These are phyloP conservation scores for Meyerozyma sp. DNA, from an alignment of 1,139 yeast species.

Conservation along the genomic window DNA sequence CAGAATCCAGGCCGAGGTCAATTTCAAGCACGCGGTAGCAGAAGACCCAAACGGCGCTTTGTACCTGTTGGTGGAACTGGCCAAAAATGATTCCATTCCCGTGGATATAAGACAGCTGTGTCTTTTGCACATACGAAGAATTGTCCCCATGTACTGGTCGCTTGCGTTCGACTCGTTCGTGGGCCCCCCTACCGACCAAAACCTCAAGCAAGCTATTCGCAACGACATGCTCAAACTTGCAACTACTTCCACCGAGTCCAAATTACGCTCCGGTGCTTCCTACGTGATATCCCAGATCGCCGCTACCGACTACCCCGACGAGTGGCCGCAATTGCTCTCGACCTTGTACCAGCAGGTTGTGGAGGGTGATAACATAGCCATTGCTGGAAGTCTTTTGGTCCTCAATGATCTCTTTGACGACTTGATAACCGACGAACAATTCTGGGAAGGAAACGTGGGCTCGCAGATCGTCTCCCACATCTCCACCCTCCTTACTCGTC, in stretches of 20 bases:
- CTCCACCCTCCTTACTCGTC: constrained; percentile 30
- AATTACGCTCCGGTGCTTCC: constrained; percentile 62
- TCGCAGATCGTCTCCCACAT: constrained; percentile 45
- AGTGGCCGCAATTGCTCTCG: constrained; percentile 76
- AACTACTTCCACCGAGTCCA: constrained; percentile 48
- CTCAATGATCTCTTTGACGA: constrained; percentile 82
- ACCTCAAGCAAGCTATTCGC: constrained; percentile 48
- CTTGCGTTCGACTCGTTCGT: constrained; percentile 73
- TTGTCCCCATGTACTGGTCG: constrained; percentile 78
- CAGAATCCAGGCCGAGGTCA: constrained; percentile 31
- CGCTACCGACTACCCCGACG: constrained; percentile 89
- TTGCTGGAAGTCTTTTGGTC: constrained; percentile 65
- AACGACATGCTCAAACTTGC: constrained; percentile 46
- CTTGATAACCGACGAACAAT: constrained; percentile 78
- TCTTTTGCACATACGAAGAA: constrained; percentile 59
- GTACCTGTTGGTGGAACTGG: constrained; percentile 22
- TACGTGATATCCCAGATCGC: constrained; percentile 82
- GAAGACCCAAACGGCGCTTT: constrained; percentile 29
- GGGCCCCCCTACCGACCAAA: constrained; percentile 60
- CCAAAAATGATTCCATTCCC: constrained; percentile 17
- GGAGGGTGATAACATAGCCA: constrained; percentile 21
- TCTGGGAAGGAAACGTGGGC: constrained; percentile 72
- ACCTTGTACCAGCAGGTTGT: constrained; percentile 39
- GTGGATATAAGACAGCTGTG: constrained; percentile 56
- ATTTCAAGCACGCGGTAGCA: constrained; percentile 21